These are phyloP conservation scores for Suaeda aralocaspica DNA, from an alignment of 148 eudicot species.

Conservation along the genomic window DNA sequence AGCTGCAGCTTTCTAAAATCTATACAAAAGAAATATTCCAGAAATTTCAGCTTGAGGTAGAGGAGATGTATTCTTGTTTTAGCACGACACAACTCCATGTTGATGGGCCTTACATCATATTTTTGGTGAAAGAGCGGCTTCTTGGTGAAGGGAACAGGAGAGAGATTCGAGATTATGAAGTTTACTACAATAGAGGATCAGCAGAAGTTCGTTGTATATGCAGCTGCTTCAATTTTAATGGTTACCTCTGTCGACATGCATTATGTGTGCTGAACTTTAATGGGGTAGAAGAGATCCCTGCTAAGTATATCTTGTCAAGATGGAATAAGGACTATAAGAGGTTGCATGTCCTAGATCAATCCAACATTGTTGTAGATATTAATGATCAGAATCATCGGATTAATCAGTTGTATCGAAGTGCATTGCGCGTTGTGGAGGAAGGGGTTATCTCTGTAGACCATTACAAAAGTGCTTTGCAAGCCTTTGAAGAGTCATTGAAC, in stretches of 20 bases:
- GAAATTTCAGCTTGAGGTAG: constrained; percentile 70
- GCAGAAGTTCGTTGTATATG: constrained; percentile 72
- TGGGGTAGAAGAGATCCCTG: constrained; percentile 67
- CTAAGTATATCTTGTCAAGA: constrained; percentile 56
- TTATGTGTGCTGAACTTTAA: constrained; percentile 65
- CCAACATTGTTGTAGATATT: constrained; percentile 28
- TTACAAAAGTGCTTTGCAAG: constrained; percentile 57
- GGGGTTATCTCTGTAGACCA: constrained; percentile 68
- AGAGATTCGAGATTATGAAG: constrained; percentile 64
- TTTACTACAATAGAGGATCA: constrained; percentile 51
- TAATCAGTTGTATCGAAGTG: constrained; percentile 57
- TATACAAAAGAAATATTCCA: constrained; percentile 59
- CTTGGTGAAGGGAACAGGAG: constrained; percentile 49
- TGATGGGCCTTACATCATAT: constrained; percentile 53
- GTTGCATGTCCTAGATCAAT: constrained; percentile 33
- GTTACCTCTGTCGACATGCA: constrained; percentile 72
- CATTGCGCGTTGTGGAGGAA: constrained; percentile 74
- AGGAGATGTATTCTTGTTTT: constrained; percentile 81
- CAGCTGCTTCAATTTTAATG: constrained; percentile 68
- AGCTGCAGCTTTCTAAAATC: constrained; percentile 58
- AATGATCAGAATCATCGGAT: constrained; percentile 40
- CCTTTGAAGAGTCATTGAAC: constrained; percentile 59
- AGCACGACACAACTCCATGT: constrained; percentile 58
- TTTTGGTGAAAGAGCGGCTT: constrained; percentile 65
- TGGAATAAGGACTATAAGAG: constrained; percentile 76